Conservation (phyloP, 139 green algal genomes). For the Chlamydomonas sp. region DNA sequence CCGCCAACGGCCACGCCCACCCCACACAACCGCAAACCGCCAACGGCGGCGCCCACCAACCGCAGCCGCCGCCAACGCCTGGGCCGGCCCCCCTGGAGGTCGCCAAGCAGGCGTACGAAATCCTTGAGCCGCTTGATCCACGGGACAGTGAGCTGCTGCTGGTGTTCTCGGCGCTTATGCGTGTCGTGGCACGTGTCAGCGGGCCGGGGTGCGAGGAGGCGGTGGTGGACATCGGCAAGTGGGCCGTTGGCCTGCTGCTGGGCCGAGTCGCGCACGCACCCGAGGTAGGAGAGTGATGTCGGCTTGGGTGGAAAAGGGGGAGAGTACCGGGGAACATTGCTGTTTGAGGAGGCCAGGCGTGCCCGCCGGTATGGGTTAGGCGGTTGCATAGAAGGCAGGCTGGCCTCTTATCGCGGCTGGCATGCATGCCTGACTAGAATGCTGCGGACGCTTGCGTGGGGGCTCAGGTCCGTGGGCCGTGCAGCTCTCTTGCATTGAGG, state of each 20-base stretch:
- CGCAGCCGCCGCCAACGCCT: neutral
- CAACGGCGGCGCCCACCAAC: neutral
- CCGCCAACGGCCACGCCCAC: neutral
- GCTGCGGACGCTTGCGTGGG: too few species aligned
- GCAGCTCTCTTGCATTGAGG: too few species aligned
- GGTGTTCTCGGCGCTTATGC: constrained; percentile 51
- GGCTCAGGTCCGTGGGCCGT: too few species aligned
- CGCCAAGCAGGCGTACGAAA: constrained; percentile 4
- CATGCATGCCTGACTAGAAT: too few species aligned
- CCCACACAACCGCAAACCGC: neutral
- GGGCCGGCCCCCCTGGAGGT: neutral
- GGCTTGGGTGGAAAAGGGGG: too few species aligned
- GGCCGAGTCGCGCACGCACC: neutral
- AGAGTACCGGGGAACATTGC: too few species aligned
- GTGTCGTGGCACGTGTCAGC: constrained; percentile 28
- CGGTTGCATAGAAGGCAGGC: too few species aligned
- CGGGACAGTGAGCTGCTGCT: constrained; percentile 62
- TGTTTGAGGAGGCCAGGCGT: too few species aligned
- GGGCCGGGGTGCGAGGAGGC: constrained; percentile 38
- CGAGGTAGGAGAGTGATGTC: neutral
- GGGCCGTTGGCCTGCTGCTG: constrained; percentile 46
- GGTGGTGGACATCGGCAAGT: constrained; percentile 36
- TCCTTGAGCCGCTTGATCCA: constrained; percentile 40
- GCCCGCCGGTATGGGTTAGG: too few species aligned
- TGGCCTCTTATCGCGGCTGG: too few species aligned